Base-by-base conservation (phyloP, 495 filamentous ascomycete genomes). In the Penicillium crystallinum region DNA sequence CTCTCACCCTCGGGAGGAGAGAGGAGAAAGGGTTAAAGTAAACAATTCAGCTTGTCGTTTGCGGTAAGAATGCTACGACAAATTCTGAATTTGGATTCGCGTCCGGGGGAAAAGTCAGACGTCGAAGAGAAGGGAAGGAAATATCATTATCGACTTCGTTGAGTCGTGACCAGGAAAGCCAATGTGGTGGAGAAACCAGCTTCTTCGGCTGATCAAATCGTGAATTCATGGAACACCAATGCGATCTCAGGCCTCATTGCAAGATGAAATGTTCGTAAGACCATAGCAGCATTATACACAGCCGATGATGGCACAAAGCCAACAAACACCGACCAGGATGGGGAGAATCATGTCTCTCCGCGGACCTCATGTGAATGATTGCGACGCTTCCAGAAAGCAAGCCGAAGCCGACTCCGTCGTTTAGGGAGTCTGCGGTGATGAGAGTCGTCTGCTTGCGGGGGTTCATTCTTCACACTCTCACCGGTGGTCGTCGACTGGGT, bases 301-400 rank as follows among this genome's bases (percentile, higher is more conserved):
- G 53, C 34, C 23, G 46, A 46, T 22, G 12, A 53, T 52, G 35
- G 44, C 33, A 17, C 23, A 21, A 11, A 44, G 31, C 34, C 46
- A 33, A 30, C 33, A 34, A 46, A 4, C 43, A 37, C 35, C 35
- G 48, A 44, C 22, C 38, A 49, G 14, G 22, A 45, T 23, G 37
- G 21, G 15, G 19, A 54, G 15, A 23, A 52, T 73, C 65, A 72
- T 9, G 61, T 65, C 40, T 71, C 71, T 38, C 70, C 68, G 22
- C 63, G 65, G 34, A 75, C 57, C 47, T 75, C 71, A 18, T 67
- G 64, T 31, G 66, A 66, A 46, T 68, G 64, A 43, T 57, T 58
- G 35, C 66, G 70, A 22, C 73, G 73, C 45, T 66, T 72, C 73
- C 73, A 77, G 46, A 77, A 77, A 25, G 73, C 73, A 40, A 77